phyloP scores from a whole-genome alignment of 2,329 filamentous ascomycete species.

The Talaromyces sp. region DNA sequence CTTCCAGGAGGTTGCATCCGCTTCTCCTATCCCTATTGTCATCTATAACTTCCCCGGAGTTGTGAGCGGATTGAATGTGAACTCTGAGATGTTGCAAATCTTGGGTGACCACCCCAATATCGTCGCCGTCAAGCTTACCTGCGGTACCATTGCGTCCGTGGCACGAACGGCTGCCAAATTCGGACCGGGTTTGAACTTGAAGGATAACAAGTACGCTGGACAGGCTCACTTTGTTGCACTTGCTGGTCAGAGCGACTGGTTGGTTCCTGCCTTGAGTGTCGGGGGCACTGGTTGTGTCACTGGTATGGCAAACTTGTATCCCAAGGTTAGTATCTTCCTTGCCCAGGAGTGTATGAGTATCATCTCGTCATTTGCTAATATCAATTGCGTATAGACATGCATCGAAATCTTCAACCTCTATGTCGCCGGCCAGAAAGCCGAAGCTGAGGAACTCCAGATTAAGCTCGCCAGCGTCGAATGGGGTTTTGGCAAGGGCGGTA shows the following conservation, averaged over 20 bases:
- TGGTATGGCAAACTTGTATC: slow-evolving; percentile 61
- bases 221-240: slow-evolving; percentile 35
- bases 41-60: slow-evolving; percentile 50
- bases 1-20: slow-evolving; percentile 59
- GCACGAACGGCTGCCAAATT: slow-evolving; percentile 38
- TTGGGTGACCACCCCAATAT: slow-evolving; percentile 36
- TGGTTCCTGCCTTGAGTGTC: slow-evolving; percentile 55
- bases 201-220: neutral
- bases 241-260: slow-evolving; percentile 44
- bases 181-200: slow-evolving; percentile 24
- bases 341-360: no score
- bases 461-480: slow-evolving; percentile 53
- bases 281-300: slow-evolving; percentile 60
- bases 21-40: slow-evolving; percentile 47
- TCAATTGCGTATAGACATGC: slow-evolving; percentile 32
- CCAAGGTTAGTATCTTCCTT: slow-evolving; percentile 37
- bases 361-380: neutral
- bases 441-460: slow-evolving; percentile 50
- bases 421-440: slow-evolving; percentile 44
- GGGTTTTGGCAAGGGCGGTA: slow-evolving; percentile 57
- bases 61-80: slow-evolving; percentile 43
- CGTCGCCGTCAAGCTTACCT: slow-evolving; percentile 37
- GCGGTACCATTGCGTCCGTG: slow-evolving; percentile 42
- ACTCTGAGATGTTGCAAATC: slow-evolving; percentile 36
- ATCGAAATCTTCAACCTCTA: slow-evolving; percentile 51